Evolutionary conservation across 2,329 filamentous ascomycete species (phyloP), one percentile per base, ranked within the genome.

Genomic region (Alternaria gansuensis): DNA sequence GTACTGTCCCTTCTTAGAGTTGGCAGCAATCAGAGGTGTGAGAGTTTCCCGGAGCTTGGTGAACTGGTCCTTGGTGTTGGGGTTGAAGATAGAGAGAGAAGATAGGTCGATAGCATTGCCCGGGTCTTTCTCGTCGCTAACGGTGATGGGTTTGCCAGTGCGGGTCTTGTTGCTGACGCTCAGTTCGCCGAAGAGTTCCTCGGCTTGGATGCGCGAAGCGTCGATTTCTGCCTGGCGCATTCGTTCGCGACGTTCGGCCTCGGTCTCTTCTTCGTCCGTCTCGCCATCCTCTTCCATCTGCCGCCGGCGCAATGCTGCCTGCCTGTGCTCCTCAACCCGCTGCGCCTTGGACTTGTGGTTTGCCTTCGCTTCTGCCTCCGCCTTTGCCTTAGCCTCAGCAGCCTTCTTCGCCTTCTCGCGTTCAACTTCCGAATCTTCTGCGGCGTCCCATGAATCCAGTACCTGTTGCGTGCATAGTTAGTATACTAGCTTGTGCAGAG

Each of bases 361-460:
- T 52, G 92, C 92, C 41, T 91, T 92, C 7, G 92, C 92, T 72
- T 92, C 91, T 43, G 91, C 93, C 0, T 93, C 92, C 28, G 92
- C 93, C 80, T 96, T 96, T 58, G 90, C 92, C 80, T 96, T 96
- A 52, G 87, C 90, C 75, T 92, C 93, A 5, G 85, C 89, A 50
- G 89, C 92, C 82, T 94, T 95, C 80, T 90, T 91, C 28, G 87
- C 91, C 84, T 98, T 99, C 80, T 97, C 93, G 72, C 93, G 91
- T 83, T 99, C 95, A 71, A 89, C 94, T 73, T 99, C 95, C 62
- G 93, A 97, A 82, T 99, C 95, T 75, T 98, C 95, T 69, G 91
- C 93, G 58, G 92, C 94, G 74, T 98, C 93, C 95, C 95, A 99
- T 33, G 92, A 94, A 60, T 99, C 95, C 74, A 97, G 87, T 57